Percentiles rank a stretch among this genome's conserved stretches.
These are phyloP conservation scores for Fragaria ananassa DNA, from an alignment of 306 rosid genomes.

Conservation along the genomic window DNA sequence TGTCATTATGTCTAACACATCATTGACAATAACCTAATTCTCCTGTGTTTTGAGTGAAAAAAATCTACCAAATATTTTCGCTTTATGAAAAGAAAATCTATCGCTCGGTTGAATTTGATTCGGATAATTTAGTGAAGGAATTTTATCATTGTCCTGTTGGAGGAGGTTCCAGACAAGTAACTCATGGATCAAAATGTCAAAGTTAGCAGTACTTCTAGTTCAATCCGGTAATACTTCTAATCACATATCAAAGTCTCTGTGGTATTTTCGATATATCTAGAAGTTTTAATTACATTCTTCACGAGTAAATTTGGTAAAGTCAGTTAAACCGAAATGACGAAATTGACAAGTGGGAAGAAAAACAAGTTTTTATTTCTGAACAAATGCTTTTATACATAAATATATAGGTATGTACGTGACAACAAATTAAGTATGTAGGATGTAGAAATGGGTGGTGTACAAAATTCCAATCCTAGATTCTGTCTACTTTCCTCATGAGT, in stretches of 20 bases:
- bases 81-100: neutral
- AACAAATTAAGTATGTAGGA: constrained; percentile 8
- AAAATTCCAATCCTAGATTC: constrained; percentile 24
- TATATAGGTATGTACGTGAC: constrained; percentile 5
- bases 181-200: neutral
- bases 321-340: neutral
- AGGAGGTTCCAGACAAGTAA: neutral
- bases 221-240: neutral
- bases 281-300: neutral
- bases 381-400: constrained; percentile 18
- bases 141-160: neutral
- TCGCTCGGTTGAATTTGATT: neutral
- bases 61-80: neutral
- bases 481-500: constrained; percentile 1
- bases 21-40: neutral
- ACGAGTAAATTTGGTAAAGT: neutral
- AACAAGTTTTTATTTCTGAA: constrained; percentile 18
- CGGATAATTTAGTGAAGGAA: neutral
- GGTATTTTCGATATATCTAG: too few relatives aligned
- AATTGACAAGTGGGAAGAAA: neutral
- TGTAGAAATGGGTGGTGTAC: constrained; percentile 24
- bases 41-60: too few relatives aligned
- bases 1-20: neutral
- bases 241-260: too few relatives aligned
- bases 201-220: neutral